Evolutionary conservation across 805 yeast genomes (phyloP).

Genomic region (Schwanniomyces yamadae): DNA sequence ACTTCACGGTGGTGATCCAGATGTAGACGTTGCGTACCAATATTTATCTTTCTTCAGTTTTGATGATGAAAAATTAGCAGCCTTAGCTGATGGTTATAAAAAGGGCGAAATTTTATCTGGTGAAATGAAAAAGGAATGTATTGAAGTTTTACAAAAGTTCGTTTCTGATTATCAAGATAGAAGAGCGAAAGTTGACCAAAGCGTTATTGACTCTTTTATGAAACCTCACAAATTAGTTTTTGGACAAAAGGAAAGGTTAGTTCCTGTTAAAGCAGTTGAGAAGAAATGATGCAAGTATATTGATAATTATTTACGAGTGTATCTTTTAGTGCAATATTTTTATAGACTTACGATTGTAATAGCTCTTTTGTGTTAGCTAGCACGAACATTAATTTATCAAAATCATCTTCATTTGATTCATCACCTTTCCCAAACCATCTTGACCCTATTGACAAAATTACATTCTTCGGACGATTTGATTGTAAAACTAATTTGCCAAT

Average conservation of each 20-base stretch:
- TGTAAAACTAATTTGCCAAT: slow-evolving; percentile 42
- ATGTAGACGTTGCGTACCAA: slow-evolving; percentile 92
- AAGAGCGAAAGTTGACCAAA: slow-evolving; percentile 65
- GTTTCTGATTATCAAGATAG: slow-evolving; percentile 80
- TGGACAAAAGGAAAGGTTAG: slow-evolving; percentile 73
- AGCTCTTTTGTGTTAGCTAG: slow-evolving; percentile 27
- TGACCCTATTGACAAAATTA: slow-evolving; percentile 46
- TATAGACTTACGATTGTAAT: slow-evolving; percentile 6
- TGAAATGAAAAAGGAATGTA: slow-evolving; percentile 87
- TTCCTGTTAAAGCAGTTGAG: slow-evolving; percentile 57
- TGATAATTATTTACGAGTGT: no score
- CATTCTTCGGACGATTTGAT: slow-evolving; percentile 31
- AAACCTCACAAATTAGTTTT: slow-evolving; percentile 76
- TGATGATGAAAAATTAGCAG: slow-evolving; percentile 76
- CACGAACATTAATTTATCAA: slow-evolving; percentile 45
- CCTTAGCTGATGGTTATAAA: slow-evolving; percentile 63
- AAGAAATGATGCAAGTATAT: slow-evolving; percentile 33
- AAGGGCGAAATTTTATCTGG: slow-evolving; percentile 86
- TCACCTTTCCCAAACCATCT: slow-evolving; percentile 45
- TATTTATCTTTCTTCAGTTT: slow-evolving; percentile 85
- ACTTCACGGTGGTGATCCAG: slow-evolving; percentile 87
- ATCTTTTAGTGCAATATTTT: background rate
- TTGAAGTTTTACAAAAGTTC: slow-evolving; percentile 73
- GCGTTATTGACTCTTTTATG: slow-evolving; percentile 66
- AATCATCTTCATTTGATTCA: slow-evolving; percentile 33